Conservation (phyloP, 2,329 filamentous ascomycete species). For the Verruconis gallopava region DNA sequence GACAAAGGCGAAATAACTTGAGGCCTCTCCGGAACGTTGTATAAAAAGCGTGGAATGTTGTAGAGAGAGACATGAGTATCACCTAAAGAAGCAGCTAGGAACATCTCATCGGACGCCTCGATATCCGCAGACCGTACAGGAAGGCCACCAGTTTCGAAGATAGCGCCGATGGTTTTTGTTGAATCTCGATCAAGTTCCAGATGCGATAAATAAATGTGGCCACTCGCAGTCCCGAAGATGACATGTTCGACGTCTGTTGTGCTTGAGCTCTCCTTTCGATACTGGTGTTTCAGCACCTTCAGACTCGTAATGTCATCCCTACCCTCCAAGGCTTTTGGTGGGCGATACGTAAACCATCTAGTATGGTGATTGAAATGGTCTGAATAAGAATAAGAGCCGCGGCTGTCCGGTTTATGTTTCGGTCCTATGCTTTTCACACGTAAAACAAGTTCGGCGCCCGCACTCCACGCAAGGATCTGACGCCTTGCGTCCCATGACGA, state of each 20-base stretch:
- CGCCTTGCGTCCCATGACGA: constrained; percentile 34
- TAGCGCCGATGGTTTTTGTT: constrained; percentile 3
- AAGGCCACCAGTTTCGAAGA: constrained; percentile 3
- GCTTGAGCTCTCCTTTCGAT: constrained; percentile 21
- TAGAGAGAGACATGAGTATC: constrained; percentile 24
- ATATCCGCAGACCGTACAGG: constrained; percentile 36
- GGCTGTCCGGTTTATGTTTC: constrained; percentile 15
- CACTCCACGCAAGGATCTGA: constrained; percentile 48
- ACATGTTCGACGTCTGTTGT: constrained; percentile 30
- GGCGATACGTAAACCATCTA: constrained; percentile 40
- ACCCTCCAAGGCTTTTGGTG: constrained; percentile 36
- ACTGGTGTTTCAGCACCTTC: constrained; percentile 34
- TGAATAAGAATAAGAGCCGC: constrained; percentile 15
- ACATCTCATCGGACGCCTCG: constrained; percentile 25
- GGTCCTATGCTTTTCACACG: constrained; percentile 33
- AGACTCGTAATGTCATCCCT: constrained; percentile 47
- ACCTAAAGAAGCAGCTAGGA: constrained; percentile 40
- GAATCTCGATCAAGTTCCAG: constrained; percentile 16
- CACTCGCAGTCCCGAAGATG: constrained; percentile 44
- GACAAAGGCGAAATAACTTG: constrained; percentile 1
- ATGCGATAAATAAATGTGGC: constrained; percentile 32
- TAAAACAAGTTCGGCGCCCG: constrained; percentile 43
- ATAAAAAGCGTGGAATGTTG: constrained; percentile 6
- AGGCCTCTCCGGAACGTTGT: constrained; percentile 3
- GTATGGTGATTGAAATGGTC: constrained; percentile 23